Evolutionary conservation across 2,329 filamentous ascomycete genomes (phyloP), one percentile per base, ranked within the genome.

Genomic region (Helicocarpus griseus): DNA sequence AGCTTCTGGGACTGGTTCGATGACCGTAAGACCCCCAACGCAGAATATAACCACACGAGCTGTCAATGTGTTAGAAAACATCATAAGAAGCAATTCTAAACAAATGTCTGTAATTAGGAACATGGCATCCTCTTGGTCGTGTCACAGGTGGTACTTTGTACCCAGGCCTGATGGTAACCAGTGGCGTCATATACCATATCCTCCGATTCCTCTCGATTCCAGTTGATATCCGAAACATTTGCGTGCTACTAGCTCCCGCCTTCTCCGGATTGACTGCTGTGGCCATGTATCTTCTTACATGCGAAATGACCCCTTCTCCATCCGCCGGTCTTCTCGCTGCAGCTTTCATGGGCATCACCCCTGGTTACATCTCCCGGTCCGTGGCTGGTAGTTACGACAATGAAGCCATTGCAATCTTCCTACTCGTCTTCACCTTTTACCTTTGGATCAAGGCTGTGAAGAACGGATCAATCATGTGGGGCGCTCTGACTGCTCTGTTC

Each of bases 1-100:
- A 89, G 87, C 71, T 98, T 98, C 70, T 98, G 93, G 93, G 91
- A 98, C 71, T 98, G 93, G 93, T 98, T 98, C 67, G 93, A 98
- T 73, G 93, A 98, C 77, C 85, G 93, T 85, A 77, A 57, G 81
- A 68, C 36, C 31, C 19, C 19, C 5, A 47, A 35, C 17, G 21
- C 22, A 14, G 17, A 21, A 13, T 8, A 21, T 49, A 40, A 28
- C 11, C 19, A 21, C 9, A 19, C 39, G 47, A 35, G 44, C 19
- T 47, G 29, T 24, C 19, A 47, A 5, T 26, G 19, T 19, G 29
- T 35, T 46, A 14, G 44, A 11, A 19, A 24, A 22, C 5, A 39
- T 47, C 44, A 47, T n/a, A 17, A 17, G 22, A 41, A 17, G 21
- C 17, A 40, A 33, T 14, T 19, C 28, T 29, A 41, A 39, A 36